phyloP scores from a whole-genome alignment of 495 filamentous ascomycete genomes.

The Glonium stellatum region DNA sequence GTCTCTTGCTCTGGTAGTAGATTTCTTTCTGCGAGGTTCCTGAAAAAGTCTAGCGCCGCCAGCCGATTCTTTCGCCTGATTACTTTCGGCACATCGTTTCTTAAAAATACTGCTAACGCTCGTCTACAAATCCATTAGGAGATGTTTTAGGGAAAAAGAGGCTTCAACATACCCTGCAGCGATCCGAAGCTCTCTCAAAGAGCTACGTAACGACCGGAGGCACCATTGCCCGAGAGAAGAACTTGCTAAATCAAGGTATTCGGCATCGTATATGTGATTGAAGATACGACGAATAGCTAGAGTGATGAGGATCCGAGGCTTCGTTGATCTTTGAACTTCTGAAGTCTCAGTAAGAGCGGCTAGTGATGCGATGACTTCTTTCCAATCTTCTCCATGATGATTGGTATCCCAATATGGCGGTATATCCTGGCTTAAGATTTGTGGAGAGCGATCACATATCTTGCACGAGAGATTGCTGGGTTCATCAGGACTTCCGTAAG shows the following conservation, averaged over 20 bases:
- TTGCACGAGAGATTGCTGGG: slow-evolving; percentile 7
- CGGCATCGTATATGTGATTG: slow-evolving; percentile 50
- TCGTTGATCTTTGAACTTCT: slow-evolving; percentile 51
- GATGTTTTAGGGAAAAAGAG: not conserved
- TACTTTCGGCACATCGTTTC: slow-evolving; percentile 40
- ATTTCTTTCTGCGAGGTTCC: slow-evolving; percentile 58
- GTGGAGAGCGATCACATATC: slow-evolving; percentile 13
- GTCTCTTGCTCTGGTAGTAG: slow-evolving; percentile 66
- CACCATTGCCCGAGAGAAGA: slow-evolving; percentile 72
- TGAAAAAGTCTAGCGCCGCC: slow-evolving; percentile 60
- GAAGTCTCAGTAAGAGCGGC: slow-evolving; percentile 49
- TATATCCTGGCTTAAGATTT: not conserved
- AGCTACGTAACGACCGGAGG: slow-evolving; percentile 70
- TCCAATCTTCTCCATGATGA: slow-evolving; percentile 31
- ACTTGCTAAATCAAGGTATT: slow-evolving; percentile 56
- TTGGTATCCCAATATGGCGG: slow-evolving; percentile 10
- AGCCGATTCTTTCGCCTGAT: slow-evolving; percentile 58
- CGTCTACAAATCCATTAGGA: slow-evolving; percentile 41
- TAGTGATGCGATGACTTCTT: slow-evolving; percentile 49
- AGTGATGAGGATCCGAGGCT: slow-evolving; percentile 65
- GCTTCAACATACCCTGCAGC: slow-evolving; percentile 47
- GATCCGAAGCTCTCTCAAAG: slow-evolving; percentile 76
- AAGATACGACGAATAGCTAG: slow-evolving; percentile 59
- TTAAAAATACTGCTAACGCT: slow-evolving; percentile 60
- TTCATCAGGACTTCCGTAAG: not conserved